Percentiles rank a stretch among this genome's conserved stretches.
phyloP scores from a whole-genome alignment of 441 rosid species.

The Brassica balearica region DNA sequence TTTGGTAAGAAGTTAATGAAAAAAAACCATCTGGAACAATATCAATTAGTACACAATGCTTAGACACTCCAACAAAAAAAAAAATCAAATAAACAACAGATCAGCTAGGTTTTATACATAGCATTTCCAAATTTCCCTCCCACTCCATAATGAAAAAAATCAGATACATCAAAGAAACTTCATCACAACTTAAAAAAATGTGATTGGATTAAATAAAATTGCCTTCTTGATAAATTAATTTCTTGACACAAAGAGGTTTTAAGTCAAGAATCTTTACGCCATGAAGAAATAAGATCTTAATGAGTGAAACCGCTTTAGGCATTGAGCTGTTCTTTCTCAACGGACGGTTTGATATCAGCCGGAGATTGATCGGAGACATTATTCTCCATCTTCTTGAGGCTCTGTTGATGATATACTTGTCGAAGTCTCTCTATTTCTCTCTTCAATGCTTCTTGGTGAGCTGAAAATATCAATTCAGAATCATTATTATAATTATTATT shows the following conservation, averaged over 20 bases:
- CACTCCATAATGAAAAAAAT: conserved; percentile 36
- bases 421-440: conserved; percentile 92
- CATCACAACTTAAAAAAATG: conserved; percentile 48
- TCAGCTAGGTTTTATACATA: conserved; percentile 45
- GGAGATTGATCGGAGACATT: conserved; percentile 46
- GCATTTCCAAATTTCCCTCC: conserved; percentile 23
- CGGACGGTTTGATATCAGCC: conserved; percentile 44
- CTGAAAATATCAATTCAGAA: conserved; percentile 47
- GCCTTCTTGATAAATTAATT: conserved; percentile 29
- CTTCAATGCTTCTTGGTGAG: conserved; percentile 92
- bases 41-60: conserved; percentile 39
- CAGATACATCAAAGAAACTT: conserved; percentile 41
- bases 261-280: conserved; percentile 31
- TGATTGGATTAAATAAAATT: conserved; percentile 36
- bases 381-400: conserved; percentile 59
- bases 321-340: conserved; percentile 66
- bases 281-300: conserved; percentile 23
- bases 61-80: conserved; percentile 41
- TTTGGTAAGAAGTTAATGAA: background rate
- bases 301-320: conserved; percentile 36
- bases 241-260: conserved; percentile 44
- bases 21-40: conserved; percentile 15
- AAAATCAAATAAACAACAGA: conserved; percentile 38
- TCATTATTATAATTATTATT: background rate
- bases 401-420: conserved; percentile 79